Base-by-base conservation (phyloP, 2,329 filamentous ascomycete genomes). In the Penicillium sp. region DNA sequence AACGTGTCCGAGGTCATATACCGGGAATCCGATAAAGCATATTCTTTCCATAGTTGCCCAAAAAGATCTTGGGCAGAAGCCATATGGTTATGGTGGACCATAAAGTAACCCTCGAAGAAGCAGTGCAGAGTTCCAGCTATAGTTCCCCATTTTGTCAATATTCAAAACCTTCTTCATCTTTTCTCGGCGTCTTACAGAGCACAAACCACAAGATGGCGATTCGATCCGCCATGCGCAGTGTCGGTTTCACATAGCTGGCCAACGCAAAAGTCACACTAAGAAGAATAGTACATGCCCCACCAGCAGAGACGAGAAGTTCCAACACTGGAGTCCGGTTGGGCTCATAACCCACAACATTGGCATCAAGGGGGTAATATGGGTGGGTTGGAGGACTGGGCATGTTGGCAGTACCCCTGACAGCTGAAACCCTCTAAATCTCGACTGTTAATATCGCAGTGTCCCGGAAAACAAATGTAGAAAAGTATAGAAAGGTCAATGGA, bases 1-100 rank as follows among this genome's bases (percentile, higher is more conserved):
- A 96, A 92, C 1, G 87, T 82, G 69, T 94, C 89, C 19, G 87
- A 86, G 2, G 88, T 92, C 65, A 96, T 78, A 70, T 96, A 96
- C 43, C 92, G 83, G 53, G 91, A 95, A 76, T 96, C 92, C 2
- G 90, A 92, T 34, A 92, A 81, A 3, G 90, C 83, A 72, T 96
- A 96, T 75, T 96, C 92, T 71, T 96, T 96, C 92, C 92, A 96
- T 44, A 96, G 79, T 77, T 96, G 91, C 3, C 88, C 90, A 55
- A 92, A 88, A 8, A 94, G 76, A 53, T 87, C 86, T 70, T 91
- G 87, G 58, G 84, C 84, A 11, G 82, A 78, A 0, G 86, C 84
- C 71, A 96, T 81, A 25, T 76, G 78, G 23, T 78, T 75, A 71
- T 90, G 88, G 70, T 92, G 85, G 61, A 84, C 73, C 60, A 92